Base-by-base conservation (phyloP, 768 basidiomycete genomes). In the Mycena latifolia region DNA sequence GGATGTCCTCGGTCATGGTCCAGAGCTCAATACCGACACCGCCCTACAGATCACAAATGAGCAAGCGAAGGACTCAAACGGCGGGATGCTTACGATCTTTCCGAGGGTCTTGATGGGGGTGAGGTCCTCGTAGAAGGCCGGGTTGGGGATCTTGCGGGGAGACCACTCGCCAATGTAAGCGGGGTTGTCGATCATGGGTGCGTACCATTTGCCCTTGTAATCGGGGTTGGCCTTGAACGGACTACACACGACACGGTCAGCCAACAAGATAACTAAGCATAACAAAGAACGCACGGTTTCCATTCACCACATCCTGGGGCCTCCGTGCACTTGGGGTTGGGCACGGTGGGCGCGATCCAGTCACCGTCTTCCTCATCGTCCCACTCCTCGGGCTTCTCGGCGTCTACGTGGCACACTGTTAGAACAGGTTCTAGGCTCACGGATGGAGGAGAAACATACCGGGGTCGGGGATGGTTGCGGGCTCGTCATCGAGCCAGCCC, bases 351-450 rank as follows among this genome's bases (percentile, higher is more conserved):
- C 9, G 96, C 86, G 69, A 99, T 88, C 96, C 96, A 99, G 76
- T 99, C 97, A 77, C 98, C 98, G 72, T 99, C 97, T 77, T 99
- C 98, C 76, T 98, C 98, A 72, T 98, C 97, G 74, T 98, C 96
- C 98, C 98, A 99, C 79, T 99, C 98, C 77, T 99, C 98, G 8
- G 98, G 98, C 84, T 98, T 98, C 79, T 91, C 88, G 43, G 93
- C 88, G 69, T 95, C 93, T 89, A 62, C 3, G 70, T n/a, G 41
- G 29, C 51, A 50, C 18, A 22, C 27, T n/a, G 46, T 51, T 37
- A 66, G 41, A 4, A 18, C 10, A 54, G 45, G n/a, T 35, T 18
- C 43, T 1, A 11, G 33, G 37, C 28, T 20, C 35, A n/a, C 2
- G 25, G 25, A 20, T 29, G 14, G 4, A 37, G 50, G 53, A 35